phyloP scores from a whole-genome alignment of 352 stramenopile genomes.

The Globisporangium solare region DNA sequence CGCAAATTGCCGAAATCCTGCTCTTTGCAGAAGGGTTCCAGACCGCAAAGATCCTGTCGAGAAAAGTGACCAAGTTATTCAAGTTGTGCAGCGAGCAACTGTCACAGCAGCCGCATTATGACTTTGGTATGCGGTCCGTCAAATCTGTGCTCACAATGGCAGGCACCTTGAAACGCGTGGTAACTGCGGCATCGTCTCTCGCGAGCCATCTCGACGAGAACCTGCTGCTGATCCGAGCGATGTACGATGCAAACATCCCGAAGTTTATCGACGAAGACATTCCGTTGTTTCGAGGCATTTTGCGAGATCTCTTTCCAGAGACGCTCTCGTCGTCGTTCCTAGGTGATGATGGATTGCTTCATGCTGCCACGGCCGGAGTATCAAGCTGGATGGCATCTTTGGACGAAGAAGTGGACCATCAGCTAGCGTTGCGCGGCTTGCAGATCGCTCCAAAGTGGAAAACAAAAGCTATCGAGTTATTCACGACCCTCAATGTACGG shows the following conservation, averaged over 20 bases:
- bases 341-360: not conserved
- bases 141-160: slow-evolving; percentile 80
- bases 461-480: slow-evolving; percentile 88
- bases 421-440: slow-evolving; percentile 56
- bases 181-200: slow-evolving; percentile 10
- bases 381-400: slow-evolving; percentile 45
- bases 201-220: slow-evolving; percentile 36
- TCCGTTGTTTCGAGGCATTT: slow-evolving; percentile 84
- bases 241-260: slow-evolving; percentile 89
- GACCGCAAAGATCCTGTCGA: slow-evolving; percentile 48
- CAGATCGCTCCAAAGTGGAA: slow-evolving; percentile 71
- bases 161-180: slow-evolving; percentile 51
- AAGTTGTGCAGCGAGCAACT: slow-evolving; percentile 85
- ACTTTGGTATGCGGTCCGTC: slow-evolving; percentile 87
- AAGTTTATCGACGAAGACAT: slow-evolving; percentile 91
- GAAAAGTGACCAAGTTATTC: slow-evolving; percentile 75
- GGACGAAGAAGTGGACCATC: slow-evolving; percentile 70
- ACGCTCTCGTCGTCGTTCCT: slow-evolving; percentile 7
- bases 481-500: slow-evolving; percentile 90
- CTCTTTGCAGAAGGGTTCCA: slow-evolving; percentile 82
- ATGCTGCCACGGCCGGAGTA: slow-evolving; percentile 7
- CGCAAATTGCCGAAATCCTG: slow-evolving; percentile 80
- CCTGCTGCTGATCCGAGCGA: slow-evolving; percentile 91
- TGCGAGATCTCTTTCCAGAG: slow-evolving; percentile 85
- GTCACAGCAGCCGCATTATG: slow-evolving; percentile 80